These are phyloP conservation scores for Eragrostis curvula DNA, from an alignment of 176 grass and related monocot species.

Conservation along the genomic window DNA sequence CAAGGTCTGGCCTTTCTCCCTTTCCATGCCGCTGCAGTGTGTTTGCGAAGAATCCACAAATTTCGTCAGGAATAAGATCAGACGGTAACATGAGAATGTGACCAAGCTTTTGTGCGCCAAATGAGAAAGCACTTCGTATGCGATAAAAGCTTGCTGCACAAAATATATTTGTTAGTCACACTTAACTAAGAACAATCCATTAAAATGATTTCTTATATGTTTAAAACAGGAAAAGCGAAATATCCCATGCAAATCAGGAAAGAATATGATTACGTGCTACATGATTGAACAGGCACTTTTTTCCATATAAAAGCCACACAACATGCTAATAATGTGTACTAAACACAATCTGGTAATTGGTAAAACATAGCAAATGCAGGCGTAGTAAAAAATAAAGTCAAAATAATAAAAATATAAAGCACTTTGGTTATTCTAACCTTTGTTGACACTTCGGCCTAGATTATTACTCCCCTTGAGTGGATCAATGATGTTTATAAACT, in stretches of 20 bases:
- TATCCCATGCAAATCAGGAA: background rate
- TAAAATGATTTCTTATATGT: background rate
- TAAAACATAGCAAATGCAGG: conserved; percentile 20
- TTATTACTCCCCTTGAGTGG: conserved; percentile 78
- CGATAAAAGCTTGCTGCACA: conserved; percentile 60
- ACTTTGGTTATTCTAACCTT: conserved; percentile 47
- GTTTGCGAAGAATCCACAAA: conserved; percentile 61
- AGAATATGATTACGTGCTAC: background rate
- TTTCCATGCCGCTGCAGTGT: conserved; percentile 56
- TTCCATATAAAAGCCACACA: background rate
- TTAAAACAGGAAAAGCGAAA: background rate
- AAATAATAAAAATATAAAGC: conserved; percentile 18
- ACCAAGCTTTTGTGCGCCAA: conserved; percentile 66
- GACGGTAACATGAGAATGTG: conserved; percentile 63
- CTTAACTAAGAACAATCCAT: background rate
- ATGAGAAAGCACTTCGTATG: conserved; percentile 70
- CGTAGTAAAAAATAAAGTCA: background rate
- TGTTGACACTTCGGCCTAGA: conserved; percentile 78
- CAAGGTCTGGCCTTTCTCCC: conserved; percentile 44
- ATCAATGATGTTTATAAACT: conserved; percentile 80
- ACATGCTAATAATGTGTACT: background rate
- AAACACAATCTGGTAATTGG: background rate
- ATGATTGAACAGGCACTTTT: too few species aligned
- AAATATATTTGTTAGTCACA: conserved; percentile 9
- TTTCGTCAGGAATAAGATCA: conserved; percentile 36